Evolutionary conservation across 495 filamentous ascomycete species (phyloP).

Genomic region (Aspergillus haitiensis): DNA sequence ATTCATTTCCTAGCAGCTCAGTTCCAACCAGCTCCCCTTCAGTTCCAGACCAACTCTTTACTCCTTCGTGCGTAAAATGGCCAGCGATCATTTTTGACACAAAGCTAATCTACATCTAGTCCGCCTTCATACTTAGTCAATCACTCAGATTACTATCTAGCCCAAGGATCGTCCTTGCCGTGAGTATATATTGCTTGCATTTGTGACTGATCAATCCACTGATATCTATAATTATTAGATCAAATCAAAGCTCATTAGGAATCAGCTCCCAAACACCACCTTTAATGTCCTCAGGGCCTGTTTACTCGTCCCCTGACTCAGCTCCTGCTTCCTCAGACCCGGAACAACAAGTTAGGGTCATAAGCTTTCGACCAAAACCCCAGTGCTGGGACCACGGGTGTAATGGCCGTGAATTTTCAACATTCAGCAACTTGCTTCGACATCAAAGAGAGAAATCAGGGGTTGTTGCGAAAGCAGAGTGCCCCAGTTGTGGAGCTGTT

Average conservation of each 20-base stretch:
- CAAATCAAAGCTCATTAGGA: conserved; percentile 27
- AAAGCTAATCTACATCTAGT: conserved; percentile 14
- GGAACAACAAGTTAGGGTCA: conserved; percentile 62
- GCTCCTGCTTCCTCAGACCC: conserved; percentile 31
- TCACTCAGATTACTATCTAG: conserved; percentile 33
- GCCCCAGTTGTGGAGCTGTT: conserved; percentile 84
- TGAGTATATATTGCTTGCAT: conserved; percentile 15
- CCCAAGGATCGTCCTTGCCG: conserved; percentile 30
- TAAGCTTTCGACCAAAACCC: conserved; percentile 77
- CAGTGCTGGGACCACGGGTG: conserved; percentile 97
- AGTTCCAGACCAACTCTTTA: conserved; percentile 25
- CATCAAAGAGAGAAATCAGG: conserved; percentile 95
- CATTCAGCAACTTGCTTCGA: conserved; percentile 88
- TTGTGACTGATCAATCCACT: background rate
- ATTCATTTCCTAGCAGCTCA: conserved; percentile 27
- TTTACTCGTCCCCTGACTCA: conserved; percentile 37
- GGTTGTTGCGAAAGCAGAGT: conserved; percentile 80
- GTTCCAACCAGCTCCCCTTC: conserved; percentile 24
- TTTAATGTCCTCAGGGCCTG: conserved; percentile 30
- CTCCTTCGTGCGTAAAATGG: conserved; percentile 20
- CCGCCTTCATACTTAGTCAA: conserved; percentile 30
- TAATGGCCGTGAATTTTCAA: conserved; percentile 91
- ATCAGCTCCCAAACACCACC: conserved; percentile 34
- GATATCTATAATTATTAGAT: conserved; percentile 18
- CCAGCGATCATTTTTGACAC: background rate